Percentiles rank a stretch among this genome's conserved stretches.
phyloP scores from a whole-genome alignment of 1,284 basidiomycete species.

The Apiotrichum mycotoxinovorans region DNA sequence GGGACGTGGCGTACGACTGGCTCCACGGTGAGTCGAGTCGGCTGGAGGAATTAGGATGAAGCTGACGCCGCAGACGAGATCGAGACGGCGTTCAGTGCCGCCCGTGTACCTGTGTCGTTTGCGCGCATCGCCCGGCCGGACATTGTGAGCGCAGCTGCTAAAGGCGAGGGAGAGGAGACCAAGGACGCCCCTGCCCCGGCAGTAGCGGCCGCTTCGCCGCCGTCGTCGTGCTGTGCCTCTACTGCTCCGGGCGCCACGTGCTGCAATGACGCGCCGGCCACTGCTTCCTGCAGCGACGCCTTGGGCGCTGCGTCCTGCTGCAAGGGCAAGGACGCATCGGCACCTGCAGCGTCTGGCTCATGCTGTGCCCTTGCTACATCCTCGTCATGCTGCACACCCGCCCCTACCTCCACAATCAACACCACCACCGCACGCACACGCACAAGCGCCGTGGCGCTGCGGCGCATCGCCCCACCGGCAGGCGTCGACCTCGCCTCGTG shows the following conservation, averaged over 20 bases:
- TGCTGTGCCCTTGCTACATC: neutral
- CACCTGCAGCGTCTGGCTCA: neutral
- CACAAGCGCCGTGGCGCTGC: slow-evolving; percentile 32
- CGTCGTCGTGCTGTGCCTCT: neutral
- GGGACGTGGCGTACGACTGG: slow-evolving; percentile 81
- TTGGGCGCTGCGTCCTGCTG: neutral
- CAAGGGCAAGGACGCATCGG: neutral
- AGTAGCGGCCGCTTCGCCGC: neutral
- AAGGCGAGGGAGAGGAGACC: neutral
- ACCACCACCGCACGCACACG: neutral
- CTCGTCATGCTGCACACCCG: neutral
- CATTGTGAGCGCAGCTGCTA: slow-evolving; percentile 7
- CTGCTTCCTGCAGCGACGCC: neutral
- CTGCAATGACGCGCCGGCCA: neutral
- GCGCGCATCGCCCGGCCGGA: slow-evolving; percentile 29
- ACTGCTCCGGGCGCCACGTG: slow-evolving; percentile 2
- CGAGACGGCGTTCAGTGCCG: slow-evolving; percentile 19
- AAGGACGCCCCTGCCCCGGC: neutral
- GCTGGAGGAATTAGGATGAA: no score
- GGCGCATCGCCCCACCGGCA: slow-evolving; percentile 37
- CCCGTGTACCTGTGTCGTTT: slow-evolving; percentile 31
- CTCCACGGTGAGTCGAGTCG: slow-evolving; percentile 60
- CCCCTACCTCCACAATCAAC: neutral
- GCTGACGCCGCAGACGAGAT: slow-evolving; percentile 26
- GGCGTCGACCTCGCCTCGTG: slow-evolving; percentile 45